phyloP scores from a whole-genome alignment of 495 filamentous ascomycete genomes.

The Apodospora peruviana region DNA sequence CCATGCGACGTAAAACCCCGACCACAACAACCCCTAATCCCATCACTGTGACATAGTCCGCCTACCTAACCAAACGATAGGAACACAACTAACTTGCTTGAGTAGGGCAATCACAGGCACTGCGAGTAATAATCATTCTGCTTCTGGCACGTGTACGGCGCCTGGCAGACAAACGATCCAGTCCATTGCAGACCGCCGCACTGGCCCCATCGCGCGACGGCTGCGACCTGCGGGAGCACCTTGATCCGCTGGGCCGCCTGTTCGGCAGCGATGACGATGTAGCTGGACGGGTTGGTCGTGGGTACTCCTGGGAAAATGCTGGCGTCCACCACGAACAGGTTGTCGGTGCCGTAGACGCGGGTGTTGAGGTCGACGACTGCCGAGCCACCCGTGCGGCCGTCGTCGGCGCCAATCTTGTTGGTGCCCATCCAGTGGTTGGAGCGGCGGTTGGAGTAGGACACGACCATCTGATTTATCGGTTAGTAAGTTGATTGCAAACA shows the following conservation, averaged over 20 bases:
- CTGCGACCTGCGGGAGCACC: slow-evolving; percentile 24
- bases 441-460: slow-evolving; percentile 50
- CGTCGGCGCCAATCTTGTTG: slow-evolving; percentile 59
- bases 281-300: slow-evolving; percentile 54
- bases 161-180: slow-evolving; percentile 17
- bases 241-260: slow-evolving; percentile 47
- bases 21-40: too few species aligned
- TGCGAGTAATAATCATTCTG: slow-evolving; percentile 25
- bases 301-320: slow-evolving; percentile 59
- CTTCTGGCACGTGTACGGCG: slow-evolving; percentile 12
- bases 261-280: slow-evolving; percentile 56
- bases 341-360: slow-evolving; percentile 66
- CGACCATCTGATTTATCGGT: slow-evolving; percentile 25
- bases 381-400: slow-evolving; percentile 57
- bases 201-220: slow-evolving; percentile 23
- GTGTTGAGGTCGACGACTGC: slow-evolving; percentile 67
- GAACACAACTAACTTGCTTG: too few species aligned
- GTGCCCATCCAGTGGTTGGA: slow-evolving; percentile 69
- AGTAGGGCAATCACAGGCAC: slow-evolving; percentile 22
- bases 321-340: slow-evolving; percentile 60
- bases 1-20: too few species aligned
- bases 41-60: too few species aligned
- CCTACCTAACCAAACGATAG: too few species aligned
- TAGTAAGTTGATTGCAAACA: too few species aligned
- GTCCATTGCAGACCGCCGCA: slow-evolving; percentile 37